Evolutionary conservation across 345 rosid genomes (phyloP).

Genomic region (Arabis hirsuta): DNA sequence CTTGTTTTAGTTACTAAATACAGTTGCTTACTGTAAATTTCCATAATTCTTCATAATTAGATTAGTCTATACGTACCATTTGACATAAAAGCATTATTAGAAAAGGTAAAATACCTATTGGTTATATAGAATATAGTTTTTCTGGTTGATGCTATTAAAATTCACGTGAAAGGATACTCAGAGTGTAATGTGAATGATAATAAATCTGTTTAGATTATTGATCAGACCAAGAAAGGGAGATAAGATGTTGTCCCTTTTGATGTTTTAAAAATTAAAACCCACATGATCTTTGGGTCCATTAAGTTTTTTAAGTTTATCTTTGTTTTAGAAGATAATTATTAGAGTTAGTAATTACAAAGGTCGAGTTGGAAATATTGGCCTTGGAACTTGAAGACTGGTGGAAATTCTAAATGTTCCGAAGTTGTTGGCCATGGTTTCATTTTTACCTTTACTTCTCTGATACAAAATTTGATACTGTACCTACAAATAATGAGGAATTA

Average conservation of each 20-base stretch:
- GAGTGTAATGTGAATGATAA: slow-evolving; percentile 21
- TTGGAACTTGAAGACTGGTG: slow-evolving; percentile 45
- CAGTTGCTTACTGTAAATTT: not conserved
- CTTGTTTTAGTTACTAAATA: slow-evolving; percentile 1
- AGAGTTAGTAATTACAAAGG: slow-evolving; percentile 26
- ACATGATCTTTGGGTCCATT: slow-evolving; percentile 38
- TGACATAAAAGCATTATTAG: not conserved
- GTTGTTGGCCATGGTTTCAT: slow-evolving; percentile 38
- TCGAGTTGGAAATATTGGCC: slow-evolving; percentile 17
- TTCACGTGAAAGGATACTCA: slow-evolving; percentile 30
- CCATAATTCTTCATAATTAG: slow-evolving; percentile 13
- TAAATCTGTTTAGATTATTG: slow-evolving; percentile 21
- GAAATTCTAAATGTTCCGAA: slow-evolving; percentile 32
- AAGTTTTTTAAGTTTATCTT: slow-evolving; percentile 18
- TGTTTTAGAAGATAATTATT: slow-evolving; percentile 19
- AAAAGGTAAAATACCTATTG: not conserved
- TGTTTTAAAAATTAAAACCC: slow-evolving; percentile 19
- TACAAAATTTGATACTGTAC: too few relatives aligned
- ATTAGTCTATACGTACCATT: not conserved
- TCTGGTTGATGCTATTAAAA: slow-evolving; percentile 9
- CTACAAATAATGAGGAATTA: too few relatives aligned
- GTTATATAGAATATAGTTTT: not conserved
- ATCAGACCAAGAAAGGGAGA: slow-evolving; percentile 35
- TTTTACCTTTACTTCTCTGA: slow-evolving; percentile 9
- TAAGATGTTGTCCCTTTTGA: slow-evolving; percentile 41